Evolutionary conservation across 2,329 filamentous ascomycete species (phyloP), one percentile per base, ranked within the genome.

Genomic region (Remersonia thermophila): DNA sequence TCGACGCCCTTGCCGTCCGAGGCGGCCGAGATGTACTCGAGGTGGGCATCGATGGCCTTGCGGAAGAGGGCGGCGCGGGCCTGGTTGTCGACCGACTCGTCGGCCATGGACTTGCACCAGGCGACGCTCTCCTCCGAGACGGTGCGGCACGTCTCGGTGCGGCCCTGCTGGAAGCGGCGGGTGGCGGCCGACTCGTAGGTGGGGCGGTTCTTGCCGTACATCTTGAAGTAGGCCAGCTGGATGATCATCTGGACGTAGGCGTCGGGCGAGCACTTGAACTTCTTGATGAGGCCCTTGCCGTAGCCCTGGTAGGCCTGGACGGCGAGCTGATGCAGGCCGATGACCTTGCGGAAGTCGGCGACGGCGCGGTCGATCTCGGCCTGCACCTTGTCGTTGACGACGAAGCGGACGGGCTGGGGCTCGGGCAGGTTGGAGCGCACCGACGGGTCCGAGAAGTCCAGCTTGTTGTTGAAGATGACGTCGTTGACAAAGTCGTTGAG

Each of bases 161-260:
- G 84, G 45, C 91, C 93, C 51, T 83, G 81, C 61, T 96, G 87
- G 77, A 94, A 98, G 54, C 87, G 84, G 38, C 93, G 81, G 3
- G 85, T 94, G 3, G 91, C 80, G 16, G 91, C 91, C 4, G 87
- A 95, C 64, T 98, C 91, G 66, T 98, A 98, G 0, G 93, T 98
- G 1, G 91, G 91, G 3, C 91, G 75, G 71, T 87, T 95, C 71
- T 87, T 85, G 69, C 91, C 91, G 63, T 93, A 94, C 84, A 98
- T 95, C 66, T 96, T 96, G 72, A 80, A 80, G 70, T 98, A 98
- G 27, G 91, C 91, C 36, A 96, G 77, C 62, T 98, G 91, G 58
- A 98, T 98, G 58, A 95, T 67, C 85, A 98, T 91, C 64, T 98
- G 91, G 29, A 96, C 86, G 60, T 93, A 98, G 23, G 89, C 91